Conservation (phyloP, 345 rosid species). For the Bruguiera gymnorhiza region DNA sequence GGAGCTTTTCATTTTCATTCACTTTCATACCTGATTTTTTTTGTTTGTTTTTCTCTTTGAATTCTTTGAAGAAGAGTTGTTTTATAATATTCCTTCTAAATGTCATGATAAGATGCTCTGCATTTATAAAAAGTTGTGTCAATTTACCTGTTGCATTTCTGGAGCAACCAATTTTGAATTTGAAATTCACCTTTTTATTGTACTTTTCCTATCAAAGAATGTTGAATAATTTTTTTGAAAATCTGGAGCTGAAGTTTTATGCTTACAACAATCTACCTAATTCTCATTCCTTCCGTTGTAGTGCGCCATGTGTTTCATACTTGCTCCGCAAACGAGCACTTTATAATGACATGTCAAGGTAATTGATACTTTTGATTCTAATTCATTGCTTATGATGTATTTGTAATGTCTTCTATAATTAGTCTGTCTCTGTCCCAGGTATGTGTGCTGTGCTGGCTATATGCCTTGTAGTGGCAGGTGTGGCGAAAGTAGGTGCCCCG, state of each 20-base stretch:
- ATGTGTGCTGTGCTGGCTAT: conserved; percentile 96
- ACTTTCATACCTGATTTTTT: too few relatives aligned
- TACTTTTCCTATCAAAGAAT: too few relatives aligned
- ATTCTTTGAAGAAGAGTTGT: too few relatives aligned
- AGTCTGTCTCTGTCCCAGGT: conserved; percentile 41
- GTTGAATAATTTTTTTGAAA: not conserved
- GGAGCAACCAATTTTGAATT: too few relatives aligned
- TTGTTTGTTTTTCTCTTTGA: too few relatives aligned
- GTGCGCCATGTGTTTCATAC: conserved; percentile 93
- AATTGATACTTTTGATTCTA: conserved; percentile 8
- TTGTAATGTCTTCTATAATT: not conserved
- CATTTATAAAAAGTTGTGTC: not conserved
- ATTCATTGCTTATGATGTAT: not conserved
- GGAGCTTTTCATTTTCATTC: too few relatives aligned
- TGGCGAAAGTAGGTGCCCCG: conserved; percentile 73
- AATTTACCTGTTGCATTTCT: not conserved
- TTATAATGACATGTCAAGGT: conserved; percentile 98
- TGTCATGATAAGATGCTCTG: too few relatives aligned
- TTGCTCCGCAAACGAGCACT: conserved; percentile 92
- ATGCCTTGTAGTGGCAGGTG: conserved; percentile 96
- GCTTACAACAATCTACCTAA: conserved; percentile 8
- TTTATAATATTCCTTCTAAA: too few relatives aligned
- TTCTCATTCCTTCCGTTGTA: conserved; percentile 22
- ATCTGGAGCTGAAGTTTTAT: not conserved
- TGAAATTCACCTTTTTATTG: too few relatives aligned